Evolutionary conservation across 2,329 filamentous ascomycete species (phyloP).

Genomic region (Talaromyces sp.): DNA sequence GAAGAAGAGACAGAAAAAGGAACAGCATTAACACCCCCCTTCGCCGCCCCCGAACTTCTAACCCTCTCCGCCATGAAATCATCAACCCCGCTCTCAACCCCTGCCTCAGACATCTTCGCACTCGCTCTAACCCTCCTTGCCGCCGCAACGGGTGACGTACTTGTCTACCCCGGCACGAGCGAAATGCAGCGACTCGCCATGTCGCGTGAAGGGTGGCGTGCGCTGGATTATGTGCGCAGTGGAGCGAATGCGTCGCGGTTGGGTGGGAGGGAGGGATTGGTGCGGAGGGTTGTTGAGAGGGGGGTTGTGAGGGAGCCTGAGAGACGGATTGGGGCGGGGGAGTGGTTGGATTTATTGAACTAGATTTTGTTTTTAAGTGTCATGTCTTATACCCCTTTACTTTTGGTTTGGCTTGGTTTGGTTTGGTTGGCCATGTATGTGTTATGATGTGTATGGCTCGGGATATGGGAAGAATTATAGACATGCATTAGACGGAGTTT

Average conservation of each 20-base stretch:
- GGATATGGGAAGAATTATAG: neutral
- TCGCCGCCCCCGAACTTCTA: slow-evolving; percentile 43
- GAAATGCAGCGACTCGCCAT: slow-evolving; percentile 40
- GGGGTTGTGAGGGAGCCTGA: slow-evolving; percentile 37
- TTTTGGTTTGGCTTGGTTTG: neutral
- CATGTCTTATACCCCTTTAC: slow-evolving; percentile 2
- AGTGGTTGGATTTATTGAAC: slow-evolving; percentile 23
- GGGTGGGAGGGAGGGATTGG: slow-evolving; percentile 31
- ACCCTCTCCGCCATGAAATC: slow-evolving; percentile 32
- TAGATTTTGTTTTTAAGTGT: neutral
- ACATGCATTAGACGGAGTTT: neutral
- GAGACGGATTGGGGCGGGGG: slow-evolving; percentile 26
- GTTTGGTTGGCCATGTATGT: neutral
- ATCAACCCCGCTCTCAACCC: slow-evolving; percentile 30
- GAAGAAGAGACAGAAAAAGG: slow-evolving; percentile 14
- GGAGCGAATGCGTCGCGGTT: slow-evolving; percentile 35
- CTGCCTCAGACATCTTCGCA: slow-evolving; percentile 43
- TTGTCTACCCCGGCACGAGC: slow-evolving; percentile 38
- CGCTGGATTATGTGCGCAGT: slow-evolving; percentile 38
- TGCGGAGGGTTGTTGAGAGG: slow-evolving; percentile 35
- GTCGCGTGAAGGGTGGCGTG: slow-evolving; percentile 41
- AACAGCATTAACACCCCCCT: slow-evolving; percentile 42
- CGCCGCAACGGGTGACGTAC: slow-evolving; percentile 42
- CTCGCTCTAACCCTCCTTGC: slow-evolving; percentile 43
- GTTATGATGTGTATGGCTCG: neutral